Percentiles rank a stretch among this genome's conserved stretches.
Conservation (phyloP, 1,139 yeast genomes). For the Candida sp. region DNA sequence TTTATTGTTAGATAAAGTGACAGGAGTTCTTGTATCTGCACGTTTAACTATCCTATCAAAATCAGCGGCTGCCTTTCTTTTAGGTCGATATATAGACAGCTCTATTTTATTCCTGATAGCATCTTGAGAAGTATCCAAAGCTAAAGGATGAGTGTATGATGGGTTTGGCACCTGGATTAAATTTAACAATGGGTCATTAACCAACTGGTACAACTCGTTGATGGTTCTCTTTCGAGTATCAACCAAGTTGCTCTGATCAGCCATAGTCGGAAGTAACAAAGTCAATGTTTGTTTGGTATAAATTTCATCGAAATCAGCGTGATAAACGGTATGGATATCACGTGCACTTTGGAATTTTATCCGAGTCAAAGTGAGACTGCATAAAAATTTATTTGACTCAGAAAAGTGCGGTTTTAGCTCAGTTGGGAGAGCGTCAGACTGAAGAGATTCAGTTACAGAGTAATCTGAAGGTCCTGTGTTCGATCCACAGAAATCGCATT, state of each 20-base stretch:
- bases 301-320: constrained; percentile 4
- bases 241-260: background rate
- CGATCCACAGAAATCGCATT: constrained; percentile 53
- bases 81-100: constrained; percentile 1
- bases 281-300: background rate
- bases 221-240: background rate
- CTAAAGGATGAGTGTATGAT: background rate
- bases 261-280: background rate
- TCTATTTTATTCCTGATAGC: constrained; percentile 1
- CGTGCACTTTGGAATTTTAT: constrained; percentile 3
- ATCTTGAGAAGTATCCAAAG: background rate
- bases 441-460: constrained; percentile 41
- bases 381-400: background rate
- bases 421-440: constrained; percentile 92
- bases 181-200: constrained; percentile 1
- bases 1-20: constrained; percentile 5
- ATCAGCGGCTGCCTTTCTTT: background rate
- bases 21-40: background rate
- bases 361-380: background rate
- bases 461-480: constrained; percentile 54
- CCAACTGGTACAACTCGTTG: constrained; percentile 3
- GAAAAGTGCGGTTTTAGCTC: constrained; percentile 63
- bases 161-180: background rate
- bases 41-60: background rate
- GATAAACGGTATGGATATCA: constrained; percentile 13